Evolutionary conservation across 73 alveolate species (phyloP).

Genomic region (Paramecium primaurelia): DNA sequence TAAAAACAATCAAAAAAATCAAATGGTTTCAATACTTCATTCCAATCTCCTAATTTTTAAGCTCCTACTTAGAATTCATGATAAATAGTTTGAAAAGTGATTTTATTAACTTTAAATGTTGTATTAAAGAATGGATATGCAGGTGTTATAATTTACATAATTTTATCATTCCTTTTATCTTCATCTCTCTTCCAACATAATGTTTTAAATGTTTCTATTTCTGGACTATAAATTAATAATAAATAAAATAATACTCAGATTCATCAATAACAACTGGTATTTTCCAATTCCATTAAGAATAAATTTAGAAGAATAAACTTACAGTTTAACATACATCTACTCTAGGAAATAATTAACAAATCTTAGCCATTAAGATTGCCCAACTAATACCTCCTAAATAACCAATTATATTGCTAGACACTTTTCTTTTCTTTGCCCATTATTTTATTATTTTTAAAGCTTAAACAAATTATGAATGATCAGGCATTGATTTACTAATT

Average conservation of each 20-base stretch:
- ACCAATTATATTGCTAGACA: slow-evolving; percentile 92
- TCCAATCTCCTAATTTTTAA: background rate
- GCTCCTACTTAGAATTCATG: background rate
- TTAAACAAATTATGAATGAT: slow-evolving; percentile 76
- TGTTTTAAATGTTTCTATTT: background rate
- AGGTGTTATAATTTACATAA: slow-evolving; percentile 94
- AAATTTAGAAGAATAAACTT: slow-evolving; percentile 82
- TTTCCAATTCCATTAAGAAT: slow-evolving; percentile 92
- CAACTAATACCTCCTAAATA: slow-evolving; percentile 97
- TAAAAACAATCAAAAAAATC: slow-evolving; percentile 13
- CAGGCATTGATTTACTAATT: slow-evolving; percentile 74
- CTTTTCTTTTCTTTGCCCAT: slow-evolving; percentile 97
- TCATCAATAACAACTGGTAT: slow-evolving; percentile 79
- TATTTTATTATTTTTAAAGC: slow-evolving; percentile 88
- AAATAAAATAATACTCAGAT: slow-evolving; percentile 51
- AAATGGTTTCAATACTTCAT: background rate
- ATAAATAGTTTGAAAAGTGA: slow-evolving; percentile 16
- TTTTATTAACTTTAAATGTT: slow-evolving; percentile 71
- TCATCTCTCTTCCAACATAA: slow-evolving; percentile 46
- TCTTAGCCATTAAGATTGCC: slow-evolving; percentile 92
- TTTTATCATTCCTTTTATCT: slow-evolving; percentile 52
- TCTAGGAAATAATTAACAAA: slow-evolving; percentile 87
- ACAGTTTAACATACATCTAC: slow-evolving; percentile 78
- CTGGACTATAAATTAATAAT: background rate
- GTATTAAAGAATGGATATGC: slow-evolving; percentile 96